Evolutionary conservation across 306 rosid genomes (phyloP), one percentile per base, ranked within the genome.

Genomic region (Phaseolus lunatus): DNA sequence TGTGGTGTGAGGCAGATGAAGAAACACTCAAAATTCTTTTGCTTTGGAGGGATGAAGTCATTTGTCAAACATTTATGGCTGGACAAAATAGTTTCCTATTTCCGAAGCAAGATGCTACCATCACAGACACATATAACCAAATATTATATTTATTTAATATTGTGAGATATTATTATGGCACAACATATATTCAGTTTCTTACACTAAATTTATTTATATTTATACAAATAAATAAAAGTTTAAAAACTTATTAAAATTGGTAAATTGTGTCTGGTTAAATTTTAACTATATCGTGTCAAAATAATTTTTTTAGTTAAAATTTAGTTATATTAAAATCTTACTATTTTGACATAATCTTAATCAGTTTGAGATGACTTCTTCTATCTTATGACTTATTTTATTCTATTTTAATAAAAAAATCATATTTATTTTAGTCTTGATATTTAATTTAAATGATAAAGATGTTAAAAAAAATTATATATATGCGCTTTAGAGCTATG

Each of bases 1-100:
- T 37, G 65, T 52, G 58, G 5, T 3, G 49, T 44, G 72, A 69
- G 53, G 24, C 11, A 31, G 52, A n/a, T 26, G 15, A 35, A 74
- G 19, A 62, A 59, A 50, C 45, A 61, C n/a, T 58, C 24, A 44
- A 24, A 41, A 31, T 43, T 52, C 56, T 33, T 11, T 70, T 50
- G n/a, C 53, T 54, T 65, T 64, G 7, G 19, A 22, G 23, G 69
- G 67, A 22, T 62, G 59, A 43, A 22, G 85, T 77, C 79, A 77
- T 75, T 65, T 77, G 79, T 53, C 78, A 76, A 26, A 75, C 67
- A 70, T 53, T 50, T 52, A 10, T 43, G 61, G 9, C 18, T 77
- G 26, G 73, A 76, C 73, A 77, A 69, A 20, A 12, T 6, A 29
- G 81, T 64, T 54, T 56, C 79, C 70, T 44, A 31, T 44, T 37